A percentile compares a stretch with the other conserved stretches of the same genome.
phyloP scores from a whole-genome alignment of 2,329 filamentous ascomycete species.

The Hypoxylon sp. region DNA sequence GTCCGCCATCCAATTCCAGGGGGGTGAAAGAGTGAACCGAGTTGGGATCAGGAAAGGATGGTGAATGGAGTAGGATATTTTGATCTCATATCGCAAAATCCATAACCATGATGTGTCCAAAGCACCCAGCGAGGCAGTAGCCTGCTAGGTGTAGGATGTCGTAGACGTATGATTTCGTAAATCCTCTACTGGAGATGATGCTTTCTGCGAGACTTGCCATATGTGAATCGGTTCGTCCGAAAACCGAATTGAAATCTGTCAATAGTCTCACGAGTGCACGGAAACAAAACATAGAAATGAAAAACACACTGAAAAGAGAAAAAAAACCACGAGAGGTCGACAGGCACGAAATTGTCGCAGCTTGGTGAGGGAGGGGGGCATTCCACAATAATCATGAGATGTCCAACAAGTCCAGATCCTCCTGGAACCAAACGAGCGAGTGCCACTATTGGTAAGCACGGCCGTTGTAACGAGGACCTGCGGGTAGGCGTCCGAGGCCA shows the following conservation, averaged over 20 bases:
- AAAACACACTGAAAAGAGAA: slow-evolving; percentile 37
- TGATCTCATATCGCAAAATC: slow-evolving; percentile 68
- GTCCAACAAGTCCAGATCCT: slow-evolving; percentile 23
- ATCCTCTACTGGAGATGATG: slow-evolving; percentile 67
- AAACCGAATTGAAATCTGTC: slow-evolving; percentile 53
- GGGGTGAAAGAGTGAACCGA: slow-evolving; percentile 32
- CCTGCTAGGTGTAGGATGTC: slow-evolving; percentile 70
- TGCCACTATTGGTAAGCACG: slow-evolving; percentile 68
- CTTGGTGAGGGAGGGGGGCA: slow-evolving; percentile 2
- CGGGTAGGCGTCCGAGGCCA: slow-evolving; percentile 72
- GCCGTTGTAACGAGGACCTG: slow-evolving; percentile 71
- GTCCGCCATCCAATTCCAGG: slow-evolving; percentile 45
- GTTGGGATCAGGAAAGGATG: slow-evolving; percentile 43
- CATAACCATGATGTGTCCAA: slow-evolving; percentile 75
- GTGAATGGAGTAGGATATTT: slow-evolving; percentile 44
- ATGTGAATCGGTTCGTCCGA: slow-evolving; percentile 59
- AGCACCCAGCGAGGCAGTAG: slow-evolving; percentile 66
- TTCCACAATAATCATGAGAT: slow-evolving; percentile 9
- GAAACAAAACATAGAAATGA: slow-evolving; percentile 50
- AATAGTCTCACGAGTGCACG: slow-evolving; percentile 45
- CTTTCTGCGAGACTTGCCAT: slow-evolving; percentile 63
- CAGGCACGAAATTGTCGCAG: slow-evolving; percentile 23
- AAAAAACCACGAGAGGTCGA: slow-evolving; percentile 12
- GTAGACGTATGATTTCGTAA: slow-evolving; percentile 68
- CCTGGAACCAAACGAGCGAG: slow-evolving; percentile 26